Evolutionary conservation across 2,329 filamentous ascomycete genomes (phyloP).

Genomic region (Aplosporella prunicola): DNA sequence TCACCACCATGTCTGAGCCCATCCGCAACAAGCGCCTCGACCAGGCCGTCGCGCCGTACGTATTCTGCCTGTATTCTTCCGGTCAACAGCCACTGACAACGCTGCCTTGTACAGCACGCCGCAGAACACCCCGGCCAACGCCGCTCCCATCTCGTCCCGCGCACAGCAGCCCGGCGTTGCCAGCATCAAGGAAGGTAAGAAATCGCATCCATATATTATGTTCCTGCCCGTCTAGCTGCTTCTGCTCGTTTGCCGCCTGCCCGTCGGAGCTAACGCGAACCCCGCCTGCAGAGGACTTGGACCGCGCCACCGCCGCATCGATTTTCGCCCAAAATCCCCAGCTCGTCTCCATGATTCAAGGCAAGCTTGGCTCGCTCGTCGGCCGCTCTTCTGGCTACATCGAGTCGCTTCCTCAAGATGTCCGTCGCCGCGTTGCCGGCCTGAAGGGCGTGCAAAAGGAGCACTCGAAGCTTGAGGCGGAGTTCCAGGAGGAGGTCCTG

Average conservation of each 20-base stretch:
- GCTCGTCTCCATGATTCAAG: conserved; percentile 95
- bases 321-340: conserved; percentile 94
- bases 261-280: conserved; percentile 29
- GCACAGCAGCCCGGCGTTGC: conserved; percentile 89
- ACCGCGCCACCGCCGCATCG: conserved; percentile 75
- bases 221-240: conserved; percentile 9
- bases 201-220: conserved; percentile 12
- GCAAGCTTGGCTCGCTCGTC: conserved; percentile 84
- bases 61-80: conserved; percentile 17
- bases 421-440: conserved; percentile 87
- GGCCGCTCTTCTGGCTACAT: conserved; percentile 96
- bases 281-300: conserved; percentile 65
- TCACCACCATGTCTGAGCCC: conserved; percentile 52
- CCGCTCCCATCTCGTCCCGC: conserved; percentile 94
- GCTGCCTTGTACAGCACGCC: conserved; percentile 59
- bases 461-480: conserved; percentile 93
- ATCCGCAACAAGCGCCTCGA: conserved; percentile 59
- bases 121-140: conserved; percentile 93
- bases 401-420: conserved; percentile 80
- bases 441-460: conserved; percentile 98
- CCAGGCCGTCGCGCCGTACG: conserved; percentile 55
- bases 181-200: conserved; percentile 94
- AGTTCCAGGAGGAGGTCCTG: conserved; percentile 97
- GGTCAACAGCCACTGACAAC: conserved; percentile 13
- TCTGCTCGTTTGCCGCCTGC: conserved; percentile 14